Conservation (phyloP, 768 basidiomycete genomes). For the Pleurotus cornucopiae region DNA sequence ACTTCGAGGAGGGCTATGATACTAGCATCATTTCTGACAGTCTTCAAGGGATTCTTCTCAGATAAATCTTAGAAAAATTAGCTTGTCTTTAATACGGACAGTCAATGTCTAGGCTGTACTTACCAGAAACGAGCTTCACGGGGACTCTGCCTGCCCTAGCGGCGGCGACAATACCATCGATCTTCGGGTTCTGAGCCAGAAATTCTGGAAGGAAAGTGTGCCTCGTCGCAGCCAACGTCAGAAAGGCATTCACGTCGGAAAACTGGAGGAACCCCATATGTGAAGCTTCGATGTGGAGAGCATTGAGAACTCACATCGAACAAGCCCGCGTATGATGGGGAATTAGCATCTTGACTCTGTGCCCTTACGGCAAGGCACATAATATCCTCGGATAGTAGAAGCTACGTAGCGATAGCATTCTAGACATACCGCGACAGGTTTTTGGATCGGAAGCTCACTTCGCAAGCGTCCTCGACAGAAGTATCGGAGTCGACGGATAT, state of each 20-base stretch:
- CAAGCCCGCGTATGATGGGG: slow-evolving; percentile 44
- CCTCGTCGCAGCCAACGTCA: slow-evolving; percentile 76
- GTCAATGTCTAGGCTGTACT: slow-evolving; percentile 16
- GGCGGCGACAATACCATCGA: slow-evolving; percentile 67
- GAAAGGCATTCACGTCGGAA: slow-evolving; percentile 84
- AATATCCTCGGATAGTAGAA: slow-evolving; percentile 57
- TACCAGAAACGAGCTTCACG: slow-evolving; percentile 75
- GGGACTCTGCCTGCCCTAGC: slow-evolving; percentile 73
- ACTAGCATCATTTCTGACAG: slow-evolving; percentile 58
- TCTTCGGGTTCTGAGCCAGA: slow-evolving; percentile 51
- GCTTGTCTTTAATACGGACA: neutral
- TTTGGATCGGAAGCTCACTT: slow-evolving; percentile 38
- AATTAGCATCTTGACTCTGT: slow-evolving; percentile 15
- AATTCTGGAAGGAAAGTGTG: slow-evolving; percentile 66
- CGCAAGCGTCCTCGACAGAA: slow-evolving; percentile 80
- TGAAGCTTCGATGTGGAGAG: neutral
- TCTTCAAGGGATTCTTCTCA: slow-evolving; percentile 77
- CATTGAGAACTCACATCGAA: slow-evolving; percentile 59
- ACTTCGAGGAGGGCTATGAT: slow-evolving; percentile 57
- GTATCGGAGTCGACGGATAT: slow-evolving; percentile 65
- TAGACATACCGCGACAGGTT: neutral
- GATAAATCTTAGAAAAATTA: slow-evolving; percentile 56
- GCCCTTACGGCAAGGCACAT: slow-evolving; percentile 62
- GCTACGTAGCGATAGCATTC: slow-evolving; percentile 28
- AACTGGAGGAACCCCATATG: slow-evolving; percentile 38